Evolutionary conservation across 1,284 basidiomycete genomes (phyloP).

Genomic region (Trametes versicolor): DNA sequence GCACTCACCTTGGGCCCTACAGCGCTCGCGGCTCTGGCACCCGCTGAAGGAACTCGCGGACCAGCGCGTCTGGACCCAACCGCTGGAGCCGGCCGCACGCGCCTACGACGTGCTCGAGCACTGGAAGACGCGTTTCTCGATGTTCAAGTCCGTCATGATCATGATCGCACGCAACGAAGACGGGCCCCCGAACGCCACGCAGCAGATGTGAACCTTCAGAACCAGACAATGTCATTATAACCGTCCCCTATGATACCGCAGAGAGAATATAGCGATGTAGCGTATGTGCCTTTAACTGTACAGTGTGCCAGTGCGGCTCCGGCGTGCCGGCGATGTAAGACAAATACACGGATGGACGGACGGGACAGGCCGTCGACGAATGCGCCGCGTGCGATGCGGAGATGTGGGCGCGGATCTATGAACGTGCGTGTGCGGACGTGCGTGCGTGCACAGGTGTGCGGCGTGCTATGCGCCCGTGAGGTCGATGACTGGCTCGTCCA

Average conservation of each 20-base stretch:
- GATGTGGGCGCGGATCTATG: conserved; percentile 1
- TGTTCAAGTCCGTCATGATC: no score
- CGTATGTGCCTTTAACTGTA: conserved; percentile 12
- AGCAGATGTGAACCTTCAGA: not conserved
- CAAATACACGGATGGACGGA: not conserved
- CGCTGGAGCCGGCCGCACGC: no score
- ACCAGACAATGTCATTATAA: conserved; percentile 1
- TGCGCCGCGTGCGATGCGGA: not conserved
- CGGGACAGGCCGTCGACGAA: not conserved
- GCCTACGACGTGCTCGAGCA: not conserved
- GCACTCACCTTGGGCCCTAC: no score
- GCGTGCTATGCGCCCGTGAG: conserved; percentile 24
- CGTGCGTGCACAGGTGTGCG: not conserved
- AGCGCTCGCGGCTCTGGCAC: no score
- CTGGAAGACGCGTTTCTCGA: not conserved
- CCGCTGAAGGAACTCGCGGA: no score
- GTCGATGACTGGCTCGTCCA: conserved; percentile 40
- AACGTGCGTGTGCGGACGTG: conserved; percentile 13
- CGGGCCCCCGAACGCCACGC: no score
- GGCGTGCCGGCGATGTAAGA: not conserved
- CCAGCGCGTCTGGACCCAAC: no score
- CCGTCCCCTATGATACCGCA: conserved; percentile 8
- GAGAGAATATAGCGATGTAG: conserved; percentile 22
- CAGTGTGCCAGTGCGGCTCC: not conserved
- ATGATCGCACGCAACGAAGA: no score